Base-by-base conservation (phyloP, 164 flowering plant species). In the Kalanchoe fedtschenkoi region DNA sequence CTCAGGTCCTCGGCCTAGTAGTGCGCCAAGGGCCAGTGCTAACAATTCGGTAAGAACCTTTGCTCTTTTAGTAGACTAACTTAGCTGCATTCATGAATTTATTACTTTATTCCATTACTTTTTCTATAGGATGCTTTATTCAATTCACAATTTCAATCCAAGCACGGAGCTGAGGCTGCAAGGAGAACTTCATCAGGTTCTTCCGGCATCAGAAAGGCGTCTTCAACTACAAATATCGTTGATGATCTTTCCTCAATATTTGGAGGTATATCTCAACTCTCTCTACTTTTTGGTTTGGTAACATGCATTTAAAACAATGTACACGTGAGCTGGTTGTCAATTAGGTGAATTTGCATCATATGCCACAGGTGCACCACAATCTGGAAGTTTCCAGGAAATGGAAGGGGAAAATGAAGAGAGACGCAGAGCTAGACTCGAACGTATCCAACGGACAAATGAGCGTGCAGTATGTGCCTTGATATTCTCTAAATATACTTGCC, bases 381-480 rank as follows among this genome's bases (percentile, higher is more conserved):
- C 86, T 59, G 86, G 76, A 70, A 85, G 71, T 14, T 88, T 88
- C 68, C 83, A 80, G 68, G 98, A 89, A 62, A 62, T 81, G 61
- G 88, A 84, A 30, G 98, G 96, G 41, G 98, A 89, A 78, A 82
- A 58, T 74, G 89, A 83, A 63, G 96, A 87, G 68, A 85, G 98
- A 66, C 83, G 96, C 67, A 81, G 69, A 77, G 87, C 91, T 34
- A 76, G 96, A 76, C 64, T 78, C 69, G 91, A 82, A 17, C 88
- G 88, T 43, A 82, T 83, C 42, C 90, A 81, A 57, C 70, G 85
- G 66, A 78, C 88, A 19, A 83, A 81, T 47, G 88, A 80, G 70
- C 92, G 98, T 34, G 84, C 86, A 68, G 98, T 89, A 78, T 75
- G 88, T 67, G 32, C 13, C 26, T 2, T 51, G 56, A 51, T 51